A percentile compares a stretch with the other conserved stretches of the same genome.
These are phyloP conservation scores for Crepidotus variabilis DNA, from an alignment of 768 basidiomycete genomes.

Conservation along the genomic window DNA sequence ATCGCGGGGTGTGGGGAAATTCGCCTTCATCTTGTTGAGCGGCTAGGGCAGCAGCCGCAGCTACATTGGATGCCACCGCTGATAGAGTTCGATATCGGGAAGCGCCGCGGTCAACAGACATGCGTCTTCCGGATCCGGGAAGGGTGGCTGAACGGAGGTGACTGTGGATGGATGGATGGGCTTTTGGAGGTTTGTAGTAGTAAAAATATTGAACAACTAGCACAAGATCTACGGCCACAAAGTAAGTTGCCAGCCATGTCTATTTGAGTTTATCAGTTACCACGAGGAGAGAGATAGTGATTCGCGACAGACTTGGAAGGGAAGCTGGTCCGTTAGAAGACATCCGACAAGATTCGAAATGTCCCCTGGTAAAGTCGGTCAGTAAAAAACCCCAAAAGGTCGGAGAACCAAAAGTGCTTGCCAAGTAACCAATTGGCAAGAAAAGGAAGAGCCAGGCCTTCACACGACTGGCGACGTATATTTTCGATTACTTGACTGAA, in stretches of 20 bases:
- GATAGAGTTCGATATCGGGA: conserved; percentile 70
- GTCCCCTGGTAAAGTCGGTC: conserved; percentile 56
- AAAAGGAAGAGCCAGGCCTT: conserved; percentile 91
- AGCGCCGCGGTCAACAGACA: conserved; percentile 48
- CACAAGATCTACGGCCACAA: conserved; percentile 75
- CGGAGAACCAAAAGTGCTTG: conserved; percentile 28
- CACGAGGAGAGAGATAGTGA: conserved; percentile 2
- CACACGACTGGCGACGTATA: conserved; percentile 68
- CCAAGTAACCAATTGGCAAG: conserved; percentile 91
- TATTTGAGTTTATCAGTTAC: conserved; percentile 26
- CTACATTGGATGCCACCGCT: conserved; percentile 67
- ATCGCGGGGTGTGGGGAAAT: conserved; percentile 7
- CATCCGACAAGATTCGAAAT: conserved; percentile 90
- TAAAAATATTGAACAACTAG: conserved; percentile 82
- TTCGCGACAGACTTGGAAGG: conserved; percentile 74
- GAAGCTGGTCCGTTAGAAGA: conserved; percentile 87
- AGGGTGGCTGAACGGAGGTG: conserved; percentile 42
- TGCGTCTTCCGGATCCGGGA: conserved; percentile 34
- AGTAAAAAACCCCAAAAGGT: conserved; percentile 3
- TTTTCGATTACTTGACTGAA: conserved; percentile 84
- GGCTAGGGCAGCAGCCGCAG: conserved; percentile 65
- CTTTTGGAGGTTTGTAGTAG: conserved; percentile 46
- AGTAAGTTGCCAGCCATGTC: conserved; percentile 92
- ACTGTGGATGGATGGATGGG: conserved; percentile 24
- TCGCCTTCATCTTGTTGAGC: conserved; percentile 47